Evolutionary conservation across 129 eudicot genomes (phyloP).

Genomic region (Dittrichia graveolens): DNA sequence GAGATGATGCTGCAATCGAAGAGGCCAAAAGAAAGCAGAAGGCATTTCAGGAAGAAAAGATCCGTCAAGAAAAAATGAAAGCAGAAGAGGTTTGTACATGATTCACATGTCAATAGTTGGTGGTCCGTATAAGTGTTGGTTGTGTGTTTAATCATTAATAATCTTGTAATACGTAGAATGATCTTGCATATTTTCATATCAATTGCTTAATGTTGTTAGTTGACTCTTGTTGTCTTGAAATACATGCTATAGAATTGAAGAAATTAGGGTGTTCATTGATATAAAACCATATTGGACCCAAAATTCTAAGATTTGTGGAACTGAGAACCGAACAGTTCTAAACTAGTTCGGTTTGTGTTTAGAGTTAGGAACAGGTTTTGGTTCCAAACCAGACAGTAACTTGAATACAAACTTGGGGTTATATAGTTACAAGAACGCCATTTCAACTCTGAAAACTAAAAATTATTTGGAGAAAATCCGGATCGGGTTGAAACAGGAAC

Average conservation of each 20-base stretch:
- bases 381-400: too few relatives aligned
- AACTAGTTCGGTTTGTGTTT: too few relatives aligned
- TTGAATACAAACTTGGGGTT: too few relatives aligned
- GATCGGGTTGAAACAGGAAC: too few relatives aligned
- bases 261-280: not conserved
- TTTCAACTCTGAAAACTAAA: too few relatives aligned
- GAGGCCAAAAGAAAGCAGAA: conserved; percentile 82
- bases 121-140: not conserved
- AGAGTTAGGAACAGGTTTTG: too few relatives aligned
- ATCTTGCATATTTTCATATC: not conserved
- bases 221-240: conserved; percentile 7
- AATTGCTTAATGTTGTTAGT: not conserved
- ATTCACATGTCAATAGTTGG: conserved; percentile 3
- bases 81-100: conserved; percentile 74
- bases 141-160: not conserved
- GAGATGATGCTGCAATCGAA: conserved; percentile 87
- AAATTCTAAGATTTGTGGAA: too few relatives aligned
- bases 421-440: too few relatives aligned
- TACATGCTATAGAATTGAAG: conserved; percentile 2
- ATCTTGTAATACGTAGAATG: not conserved
- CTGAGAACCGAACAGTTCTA: too few relatives aligned
- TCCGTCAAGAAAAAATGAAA: conserved; percentile 63
- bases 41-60: conserved; percentile 72
- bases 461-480: too few relatives aligned
- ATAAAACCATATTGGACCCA: too few relatives aligned